Base-by-base conservation (phyloP, 192 early-diverging fungal species). In the Neocallimastix lanati region DNA sequence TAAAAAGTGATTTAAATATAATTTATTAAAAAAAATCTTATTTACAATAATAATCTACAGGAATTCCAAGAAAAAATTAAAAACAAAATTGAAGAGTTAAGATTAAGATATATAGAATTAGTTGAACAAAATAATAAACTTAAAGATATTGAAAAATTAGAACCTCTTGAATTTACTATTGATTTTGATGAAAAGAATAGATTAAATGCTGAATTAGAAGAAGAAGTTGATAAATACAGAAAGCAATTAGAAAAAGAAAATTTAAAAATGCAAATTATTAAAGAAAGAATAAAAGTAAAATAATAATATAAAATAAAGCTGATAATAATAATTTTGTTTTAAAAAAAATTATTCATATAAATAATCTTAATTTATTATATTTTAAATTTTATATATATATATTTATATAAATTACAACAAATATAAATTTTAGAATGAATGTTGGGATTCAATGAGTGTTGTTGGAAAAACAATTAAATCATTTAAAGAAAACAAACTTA, bases 401-500 rank as follows among this genome's bases (percentile, higher is more conserved):
- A n/a, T n/a, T n/a, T n/a, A n/a, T n/a, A n/a, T n/a, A n/a, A n/a
- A n/a, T n/a, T n/a, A n/a, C n/a, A n/a, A n/a, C n/a, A n/a, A n/a
- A n/a, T n/a, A n/a, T n/a, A n/a, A n/a, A n/a, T n/a, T n/a, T n/a
- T n/a, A 80, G 79, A 29, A 21, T 12, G 78, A 81, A 35, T 80
- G 79, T 28, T 81, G 80, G 80, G 80, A 81, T 28, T 40, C 80
- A 13, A 81, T 81, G 80, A 28, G 29, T 28, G 80, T 81, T 28
- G 78, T 35, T 28, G 80, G 80, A 0, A 78, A 81, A 29, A 33
- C 30, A 28, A 28, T 81, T 18, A 80, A 67, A n/a, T 67, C 77
- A n/a, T 79, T 79, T n/a, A 79, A 36, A 29, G 28, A 29, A 79
- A 28, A 79, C 77, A 40, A 40, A 36, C 14, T 79, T 7, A 79